Conservation (phyloP, 495 filamentous ascomycete species). For the Aspergillus sparsus region DNA sequence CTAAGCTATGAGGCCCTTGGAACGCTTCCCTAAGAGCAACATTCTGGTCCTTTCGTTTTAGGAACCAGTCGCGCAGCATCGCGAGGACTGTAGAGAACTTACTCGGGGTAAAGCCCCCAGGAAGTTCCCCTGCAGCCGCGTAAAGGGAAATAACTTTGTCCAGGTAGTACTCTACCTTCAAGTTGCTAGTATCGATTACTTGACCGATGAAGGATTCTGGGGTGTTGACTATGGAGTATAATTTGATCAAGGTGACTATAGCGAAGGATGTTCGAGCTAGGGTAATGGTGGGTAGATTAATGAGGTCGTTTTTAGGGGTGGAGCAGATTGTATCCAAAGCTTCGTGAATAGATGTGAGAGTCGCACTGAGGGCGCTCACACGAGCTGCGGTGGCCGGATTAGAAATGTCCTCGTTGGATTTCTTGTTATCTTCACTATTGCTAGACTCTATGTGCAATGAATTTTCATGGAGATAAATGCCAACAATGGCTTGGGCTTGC, state of each 20-base stretch:
- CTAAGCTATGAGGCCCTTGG: constrained; percentile 7
- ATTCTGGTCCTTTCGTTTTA: constrained; percentile 46
- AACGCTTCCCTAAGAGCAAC: constrained; percentile 34
- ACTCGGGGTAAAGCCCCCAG: constrained; percentile 66
- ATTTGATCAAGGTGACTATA: constrained; percentile 82
- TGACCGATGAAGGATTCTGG: constrained; percentile 70
- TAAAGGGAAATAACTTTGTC: constrained; percentile 68
- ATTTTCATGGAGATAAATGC: constrained; percentile 85
- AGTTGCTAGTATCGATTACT: constrained; percentile 70
- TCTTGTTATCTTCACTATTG: constrained; percentile 40
- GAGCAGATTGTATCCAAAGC: constrained; percentile 69
- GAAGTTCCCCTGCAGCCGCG: constrained; percentile 59
- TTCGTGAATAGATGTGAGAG: constrained; percentile 69
- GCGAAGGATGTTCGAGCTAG: constrained; percentile 81
- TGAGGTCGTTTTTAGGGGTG: constrained; percentile 61
- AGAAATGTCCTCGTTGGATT: constrained; percentile 29
- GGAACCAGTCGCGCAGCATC: constrained; percentile 75
- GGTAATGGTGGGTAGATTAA: constrained; percentile 72
- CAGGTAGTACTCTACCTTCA: constrained; percentile 75
- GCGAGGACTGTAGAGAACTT: constrained; percentile 77
- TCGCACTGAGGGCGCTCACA: constrained; percentile 70
- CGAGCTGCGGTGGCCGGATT: constrained; percentile 59
- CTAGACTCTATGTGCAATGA: constrained; percentile 70
- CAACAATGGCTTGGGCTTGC: constrained; percentile 52
- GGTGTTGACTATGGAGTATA: constrained; percentile 74